Conservation (phyloP, 1,284 basidiomycete genomes). For the Trichosporon coremiiforme region DNA sequence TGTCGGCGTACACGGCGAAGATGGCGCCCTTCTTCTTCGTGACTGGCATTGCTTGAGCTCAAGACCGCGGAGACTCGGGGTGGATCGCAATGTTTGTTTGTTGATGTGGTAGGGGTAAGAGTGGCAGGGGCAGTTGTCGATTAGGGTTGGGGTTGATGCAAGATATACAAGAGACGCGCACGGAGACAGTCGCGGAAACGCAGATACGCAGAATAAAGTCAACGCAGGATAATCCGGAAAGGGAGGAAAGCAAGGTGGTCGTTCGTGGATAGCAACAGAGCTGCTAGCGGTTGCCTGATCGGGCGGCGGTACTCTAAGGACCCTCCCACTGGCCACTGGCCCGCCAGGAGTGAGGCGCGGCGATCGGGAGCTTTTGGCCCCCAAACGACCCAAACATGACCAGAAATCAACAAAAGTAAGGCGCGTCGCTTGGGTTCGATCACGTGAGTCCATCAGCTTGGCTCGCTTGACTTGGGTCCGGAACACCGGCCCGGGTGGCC, state of each 20-base stretch:
- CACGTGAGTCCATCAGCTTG: neutral
- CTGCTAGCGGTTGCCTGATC: neutral
- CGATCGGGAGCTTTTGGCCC: constrained; percentile 13
- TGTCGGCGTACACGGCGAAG: constrained; percentile 56
- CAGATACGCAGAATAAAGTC: neutral
- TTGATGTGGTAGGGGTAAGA: neutral
- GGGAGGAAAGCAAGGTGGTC: neutral
- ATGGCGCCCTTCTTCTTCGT: constrained; percentile 56
- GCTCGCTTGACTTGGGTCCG: neutral
- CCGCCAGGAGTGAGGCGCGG: neutral
- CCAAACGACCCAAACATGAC: constrained; percentile 1
- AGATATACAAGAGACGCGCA: neutral
- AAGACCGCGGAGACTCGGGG: neutral
- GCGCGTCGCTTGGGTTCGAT: neutral
- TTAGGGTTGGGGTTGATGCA: neutral
- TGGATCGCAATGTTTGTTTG: neutral
- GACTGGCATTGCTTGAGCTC: constrained; percentile 43
- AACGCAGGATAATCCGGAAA: too few species aligned
- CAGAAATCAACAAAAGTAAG: constrained; percentile 12
- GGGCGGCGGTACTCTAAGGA: neutral
- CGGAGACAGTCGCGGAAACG: too few species aligned
- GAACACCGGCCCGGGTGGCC: neutral
- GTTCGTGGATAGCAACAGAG: neutral
- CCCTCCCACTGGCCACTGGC: neutral
- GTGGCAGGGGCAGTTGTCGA: neutral